Percentiles rank a stretch among this genome's conserved stretches.
These are phyloP conservation scores for Nitzschia putrida DNA, from an alignment of 108 stramenopile species.

Conservation along the genomic window DNA sequence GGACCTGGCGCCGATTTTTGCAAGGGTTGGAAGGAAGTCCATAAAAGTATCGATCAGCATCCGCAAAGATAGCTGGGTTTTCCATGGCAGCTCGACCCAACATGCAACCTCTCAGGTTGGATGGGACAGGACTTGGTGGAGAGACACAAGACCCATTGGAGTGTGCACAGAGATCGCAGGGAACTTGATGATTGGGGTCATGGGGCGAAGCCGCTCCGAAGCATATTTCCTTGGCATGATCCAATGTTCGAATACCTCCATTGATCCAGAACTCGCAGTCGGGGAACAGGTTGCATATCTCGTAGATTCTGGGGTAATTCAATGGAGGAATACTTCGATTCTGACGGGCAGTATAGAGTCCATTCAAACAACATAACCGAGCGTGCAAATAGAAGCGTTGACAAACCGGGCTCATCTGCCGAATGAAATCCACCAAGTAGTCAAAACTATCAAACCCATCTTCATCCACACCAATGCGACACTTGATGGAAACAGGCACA, in stretches of 20 bases:
- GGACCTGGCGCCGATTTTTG: conserved; percentile 60
- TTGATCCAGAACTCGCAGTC: conserved; percentile 74
- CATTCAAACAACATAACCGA: conserved; percentile 55
- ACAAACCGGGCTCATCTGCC: conserved; percentile 44
- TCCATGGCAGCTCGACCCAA: conserved; percentile 75
- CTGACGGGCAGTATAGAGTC: conserved; percentile 53
- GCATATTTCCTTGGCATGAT: conserved; percentile 55
- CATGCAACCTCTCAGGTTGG: conserved; percentile 71
- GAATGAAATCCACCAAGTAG: conserved; percentile 45
- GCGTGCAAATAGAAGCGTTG: conserved; percentile 67
- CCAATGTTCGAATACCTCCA: conserved; percentile 66
- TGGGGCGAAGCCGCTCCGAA: conserved; percentile 28
- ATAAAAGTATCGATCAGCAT: conserved; percentile 77
- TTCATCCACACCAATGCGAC: conserved; percentile 71
- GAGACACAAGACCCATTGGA: conserved; percentile 63
- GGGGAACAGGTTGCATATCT: conserved; percentile 61
- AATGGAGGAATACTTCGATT: conserved; percentile 77
- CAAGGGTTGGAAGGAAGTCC: conserved; percentile 66
- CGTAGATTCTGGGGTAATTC: conserved; percentile 70
- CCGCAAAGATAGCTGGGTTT: conserved; percentile 62
- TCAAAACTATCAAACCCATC: conserved; percentile 42
- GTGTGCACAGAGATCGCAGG: conserved; percentile 51
- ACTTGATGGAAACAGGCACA: conserved; percentile 66
- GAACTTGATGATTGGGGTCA: conserved; percentile 35
- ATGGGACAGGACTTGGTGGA: conserved; percentile 47